These are phyloP conservation scores for Thecaphora thlaspeos DNA, from an alignment of 1,284 basidiomycete species.

Conservation along the genomic window DNA sequence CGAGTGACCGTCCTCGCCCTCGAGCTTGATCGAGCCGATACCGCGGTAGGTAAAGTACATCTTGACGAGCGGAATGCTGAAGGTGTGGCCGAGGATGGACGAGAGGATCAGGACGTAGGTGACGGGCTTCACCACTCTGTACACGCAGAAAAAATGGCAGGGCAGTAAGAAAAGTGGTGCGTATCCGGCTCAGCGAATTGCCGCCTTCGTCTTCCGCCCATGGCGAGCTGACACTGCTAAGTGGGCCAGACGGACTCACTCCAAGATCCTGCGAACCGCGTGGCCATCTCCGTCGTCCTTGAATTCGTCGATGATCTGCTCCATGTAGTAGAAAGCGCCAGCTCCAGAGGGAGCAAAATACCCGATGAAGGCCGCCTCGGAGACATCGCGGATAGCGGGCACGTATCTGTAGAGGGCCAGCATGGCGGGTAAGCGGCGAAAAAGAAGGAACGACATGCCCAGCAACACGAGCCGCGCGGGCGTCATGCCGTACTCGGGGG, in stretches of 20 bases:
- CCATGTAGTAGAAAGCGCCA: conserved; percentile 48
- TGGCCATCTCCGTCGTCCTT: conserved; percentile 13
- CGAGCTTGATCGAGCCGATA: conserved; percentile 35
- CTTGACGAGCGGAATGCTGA: conserved; percentile 45
- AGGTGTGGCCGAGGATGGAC: conserved; percentile 39
- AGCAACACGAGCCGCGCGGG: conserved; percentile 58
- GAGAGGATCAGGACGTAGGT: conserved; percentile 42
- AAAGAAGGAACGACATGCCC: conserved; percentile 59
- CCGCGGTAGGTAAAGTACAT: conserved; percentile 28
- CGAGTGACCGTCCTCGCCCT: conserved; percentile 23
- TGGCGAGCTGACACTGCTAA: not conserved
- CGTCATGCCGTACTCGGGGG: conserved; percentile 49
- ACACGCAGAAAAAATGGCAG: not conserved
- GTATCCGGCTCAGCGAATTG: not conserved
- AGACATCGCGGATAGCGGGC: conserved; percentile 46
- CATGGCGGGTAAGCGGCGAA: conserved; percentile 56
- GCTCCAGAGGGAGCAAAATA: conserved; percentile 61
- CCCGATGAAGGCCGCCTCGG: conserved; percentile 57
- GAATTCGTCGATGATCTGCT: conserved; percentile 38
- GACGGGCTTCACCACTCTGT: conserved; percentile 36
- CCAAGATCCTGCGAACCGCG: not conserved
- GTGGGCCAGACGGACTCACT: not conserved
- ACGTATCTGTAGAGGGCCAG: conserved; percentile 46
- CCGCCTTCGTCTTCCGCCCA: no score
- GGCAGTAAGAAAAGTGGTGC: no score